Base-by-base conservation (phyloP, 2,329 filamentous ascomycete genomes). In the Aspergillus sp. region DNA sequence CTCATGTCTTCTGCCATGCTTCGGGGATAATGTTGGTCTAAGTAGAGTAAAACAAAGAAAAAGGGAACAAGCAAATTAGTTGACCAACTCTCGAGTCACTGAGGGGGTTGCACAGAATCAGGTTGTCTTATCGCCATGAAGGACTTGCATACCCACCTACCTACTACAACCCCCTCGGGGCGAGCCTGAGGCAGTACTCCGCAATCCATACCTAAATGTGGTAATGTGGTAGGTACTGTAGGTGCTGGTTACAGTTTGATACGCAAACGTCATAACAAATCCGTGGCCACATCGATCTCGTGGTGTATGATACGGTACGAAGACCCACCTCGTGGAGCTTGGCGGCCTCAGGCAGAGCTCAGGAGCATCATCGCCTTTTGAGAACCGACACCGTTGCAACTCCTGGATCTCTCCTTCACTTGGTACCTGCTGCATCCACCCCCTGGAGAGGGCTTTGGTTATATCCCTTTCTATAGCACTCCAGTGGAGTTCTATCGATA, bases 321-420 rank as follows among this genome's bases (percentile, higher is more conserved):
- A 14, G 65, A 24, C 54, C 63, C 65, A 66, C 63, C 50, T 16
- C 16, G 29, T 59, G 63, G 59, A 60, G 57, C 63, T 57, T 45
- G 42, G 29, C 18, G 36, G 63, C 61, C 63, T 66, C 59, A 67
- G 63, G 63, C 60, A 55, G 24, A 52, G 55, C 39, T 67, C 64
- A 69, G 66, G 67, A 67, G 66, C 60, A 63, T 64, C 63, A 49
- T 51, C 51, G 55, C 57, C 60, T 54, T 55, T 49, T 57, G 26
- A 29, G 49, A 62, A 56, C 45, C 57, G 60, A 62, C 63, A 61
- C 58, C 63, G 54, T 66, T 60, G 60, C 60, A 61, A 56, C 49
- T 60, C 52, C 36, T 57, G 29, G 49, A 29, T 42, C 18, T 42
- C 22, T 58, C 36, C 57, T 11, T 31, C 55, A 22, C 32, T 32